Percentiles rank a stretch among this genome's conserved stretches.
These are phyloP conservation scores for Apiospora hydei DNA, from an alignment of 2,329 filamentous ascomycete genomes.

Conservation along the genomic window DNA sequence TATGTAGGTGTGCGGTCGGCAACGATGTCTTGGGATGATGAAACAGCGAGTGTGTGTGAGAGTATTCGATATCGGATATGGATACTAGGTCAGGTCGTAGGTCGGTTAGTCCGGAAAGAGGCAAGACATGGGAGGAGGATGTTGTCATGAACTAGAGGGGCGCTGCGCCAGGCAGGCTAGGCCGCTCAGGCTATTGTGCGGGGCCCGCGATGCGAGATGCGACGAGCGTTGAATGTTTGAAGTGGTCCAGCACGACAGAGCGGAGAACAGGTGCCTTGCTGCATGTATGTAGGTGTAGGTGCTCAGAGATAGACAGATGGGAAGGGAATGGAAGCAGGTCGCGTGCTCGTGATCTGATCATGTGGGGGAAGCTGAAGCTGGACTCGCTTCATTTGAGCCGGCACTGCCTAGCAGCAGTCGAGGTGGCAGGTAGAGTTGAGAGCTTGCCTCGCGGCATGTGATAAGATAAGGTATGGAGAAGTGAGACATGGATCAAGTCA, in stretches of 20 bases:
- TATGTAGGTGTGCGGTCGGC: background rate
- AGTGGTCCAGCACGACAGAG: background rate
- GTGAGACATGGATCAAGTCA: background rate
- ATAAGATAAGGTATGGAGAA: background rate
- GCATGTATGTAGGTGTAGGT: background rate
- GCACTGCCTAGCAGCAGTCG: background rate
- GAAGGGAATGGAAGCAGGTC: slow-evolving; percentile 15
- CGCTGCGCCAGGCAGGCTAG: slow-evolving; percentile 15
- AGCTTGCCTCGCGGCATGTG: background rate
- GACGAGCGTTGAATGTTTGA: background rate
- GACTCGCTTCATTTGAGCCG: slow-evolving; percentile 7
- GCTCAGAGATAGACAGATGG: background rate
- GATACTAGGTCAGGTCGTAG: slow-evolving; percentile 15
- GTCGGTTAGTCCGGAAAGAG: slow-evolving; percentile 19
- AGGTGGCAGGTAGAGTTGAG: background rate
- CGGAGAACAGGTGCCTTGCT: background rate
- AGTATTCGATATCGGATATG: background rate
- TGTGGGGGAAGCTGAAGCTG: slow-evolving; percentile 15
- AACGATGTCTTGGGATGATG: background rate
- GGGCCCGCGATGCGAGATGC: background rate
- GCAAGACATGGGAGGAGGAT: slow-evolving; percentile 14
- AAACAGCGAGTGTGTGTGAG: background rate
- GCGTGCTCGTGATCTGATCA: slow-evolving; percentile 10
- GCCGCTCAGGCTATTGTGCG: slow-evolving; percentile 3
- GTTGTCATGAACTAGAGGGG: slow-evolving; percentile 20